These are phyloP conservation scores for Gymnopus androsaceus DNA, from an alignment of 1,284 basidiomycete genomes.

Conservation along the genomic window DNA sequence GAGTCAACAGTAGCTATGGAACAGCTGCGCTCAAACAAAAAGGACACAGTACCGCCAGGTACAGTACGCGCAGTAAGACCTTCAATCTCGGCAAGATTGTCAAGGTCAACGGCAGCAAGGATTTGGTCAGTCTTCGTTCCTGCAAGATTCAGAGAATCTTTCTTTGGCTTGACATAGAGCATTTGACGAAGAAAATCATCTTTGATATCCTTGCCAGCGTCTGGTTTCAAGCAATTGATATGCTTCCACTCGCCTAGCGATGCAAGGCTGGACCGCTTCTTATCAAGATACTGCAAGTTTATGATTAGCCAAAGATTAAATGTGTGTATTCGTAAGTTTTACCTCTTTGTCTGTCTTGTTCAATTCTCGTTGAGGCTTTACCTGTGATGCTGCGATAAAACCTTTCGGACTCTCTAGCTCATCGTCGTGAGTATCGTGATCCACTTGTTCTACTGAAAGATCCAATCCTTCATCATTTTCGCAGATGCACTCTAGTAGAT, in stretches of 20 bases:
- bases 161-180: slow-evolving; percentile 35
- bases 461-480: slow-evolving; percentile 34
- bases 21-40: slow-evolving; percentile 63
- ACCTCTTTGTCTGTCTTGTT: slow-evolving; percentile 60
- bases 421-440: slow-evolving; percentile 21
- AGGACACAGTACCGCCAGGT: slow-evolving; percentile 69
- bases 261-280: slow-evolving; percentile 78
- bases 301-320: slow-evolving; percentile 2
- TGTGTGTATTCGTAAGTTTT: slow-evolving; percentile 19
- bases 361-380: slow-evolving; percentile 44
- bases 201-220: slow-evolving; percentile 50
- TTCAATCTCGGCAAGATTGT: slow-evolving; percentile 41
- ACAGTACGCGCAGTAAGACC: slow-evolving; percentile 43
- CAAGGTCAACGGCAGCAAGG: slow-evolving; percentile 45
- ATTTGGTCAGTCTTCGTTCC: slow-evolving; percentile 34
- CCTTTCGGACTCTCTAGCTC: slow-evolving; percentile 41
- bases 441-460: slow-evolving; percentile 33
- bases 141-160: slow-evolving; percentile 19
- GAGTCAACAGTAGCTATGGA: slow-evolving; percentile 10
- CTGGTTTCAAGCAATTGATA: slow-evolving; percentile 65
- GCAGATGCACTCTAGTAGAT: slow-evolving; percentile 79
- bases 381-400: slow-evolving; percentile 75
- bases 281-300: slow-evolving; percentile 59
- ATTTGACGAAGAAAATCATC: slow-evolving; percentile 66
- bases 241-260: slow-evolving; percentile 89